A percentile compares a stretch with the other conserved stretches of the same genome.
Evolutionary conservation across 169 alveolate genomes (phyloP).

Genomic region (Plasmodium ovale): DNA sequence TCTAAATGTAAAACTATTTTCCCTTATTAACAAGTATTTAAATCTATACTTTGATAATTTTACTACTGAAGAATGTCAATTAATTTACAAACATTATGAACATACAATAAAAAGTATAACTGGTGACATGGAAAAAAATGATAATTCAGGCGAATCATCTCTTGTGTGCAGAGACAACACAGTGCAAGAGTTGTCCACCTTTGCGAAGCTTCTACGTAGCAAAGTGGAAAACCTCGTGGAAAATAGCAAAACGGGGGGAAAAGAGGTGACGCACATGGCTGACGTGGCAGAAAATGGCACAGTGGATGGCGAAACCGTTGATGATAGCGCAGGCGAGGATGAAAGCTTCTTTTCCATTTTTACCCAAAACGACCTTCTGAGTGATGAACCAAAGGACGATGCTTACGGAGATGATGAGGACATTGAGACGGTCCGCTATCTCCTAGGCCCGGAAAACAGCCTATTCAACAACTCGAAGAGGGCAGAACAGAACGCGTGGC

Average conservation of each 20-base stretch:
- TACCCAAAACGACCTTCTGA: constrained; percentile 37
- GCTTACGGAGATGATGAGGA: background rate
- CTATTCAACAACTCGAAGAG: background rate
- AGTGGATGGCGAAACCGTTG: background rate
- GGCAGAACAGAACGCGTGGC: too few species aligned
- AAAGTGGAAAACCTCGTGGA: background rate
- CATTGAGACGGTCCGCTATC: background rate
- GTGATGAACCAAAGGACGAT: constrained; percentile 12
- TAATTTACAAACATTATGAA: constrained; percentile 42
- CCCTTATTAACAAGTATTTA: constrained; percentile 51
- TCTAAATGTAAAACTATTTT: constrained; percentile 56
- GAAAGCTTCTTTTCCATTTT: constrained; percentile 64
- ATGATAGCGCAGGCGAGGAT: constrained; percentile 27
- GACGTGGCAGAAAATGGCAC: background rate
- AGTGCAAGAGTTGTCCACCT: background rate
- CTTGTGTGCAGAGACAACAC: background rate
- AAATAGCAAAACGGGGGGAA: background rate
- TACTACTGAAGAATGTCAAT: constrained; percentile 28
- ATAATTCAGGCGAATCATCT: background rate
- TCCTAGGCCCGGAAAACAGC: background rate
- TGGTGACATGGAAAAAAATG: background rate
- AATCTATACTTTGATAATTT: constrained; percentile 38
- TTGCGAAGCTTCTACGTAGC: background rate
- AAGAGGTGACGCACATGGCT: background rate
- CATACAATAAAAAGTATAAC: constrained; percentile 24